Percentiles rank a stretch among this genome's conserved stretches.
These are phyloP conservation scores for Aphanocladium album DNA, from an alignment of 2,329 filamentous ascomycete species.

Conservation along the genomic window DNA sequence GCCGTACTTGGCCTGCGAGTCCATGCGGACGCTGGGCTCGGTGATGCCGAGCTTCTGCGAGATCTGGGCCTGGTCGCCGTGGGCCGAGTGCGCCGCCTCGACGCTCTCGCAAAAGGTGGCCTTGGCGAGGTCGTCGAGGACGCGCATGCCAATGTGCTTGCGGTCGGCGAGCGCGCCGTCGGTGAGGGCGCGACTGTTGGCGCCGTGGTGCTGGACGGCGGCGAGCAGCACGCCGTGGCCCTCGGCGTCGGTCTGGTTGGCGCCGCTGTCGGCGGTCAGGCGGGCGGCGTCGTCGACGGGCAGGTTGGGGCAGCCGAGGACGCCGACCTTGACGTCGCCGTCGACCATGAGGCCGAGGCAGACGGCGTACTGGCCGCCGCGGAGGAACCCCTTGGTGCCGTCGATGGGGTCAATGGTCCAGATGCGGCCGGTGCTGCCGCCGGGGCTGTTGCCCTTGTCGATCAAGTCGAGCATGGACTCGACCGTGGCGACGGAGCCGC, in stretches of 20 bases:
- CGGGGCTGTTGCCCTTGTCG: conserved; percentile 63
- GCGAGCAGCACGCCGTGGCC: conserved; percentile 85
- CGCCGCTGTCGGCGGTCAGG: conserved; percentile 62
- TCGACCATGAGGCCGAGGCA: conserved; percentile 90
- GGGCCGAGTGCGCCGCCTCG: conserved; percentile 85
- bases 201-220: conserved; percentile 73
- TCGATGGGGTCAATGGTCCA: conserved; percentile 98
- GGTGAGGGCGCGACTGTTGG: conserved; percentile 69
- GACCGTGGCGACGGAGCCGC: conserved; percentile 63
- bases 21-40: conserved; percentile 85
- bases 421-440: conserved; percentile 71
- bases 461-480: conserved; percentile 64
- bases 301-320: conserved; percentile 92
- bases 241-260: conserved; percentile 62
- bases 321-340: conserved; percentile 88
- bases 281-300: conserved; percentile 70
- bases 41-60: conserved; percentile 82
- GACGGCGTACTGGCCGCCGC: conserved; percentile 95
- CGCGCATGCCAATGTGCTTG: conserved; percentile 73
- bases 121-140: conserved; percentile 65
- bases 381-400: conserved; percentile 93
- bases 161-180: conserved; percentile 43
- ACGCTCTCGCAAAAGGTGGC: conserved; percentile 97
- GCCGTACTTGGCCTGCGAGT: conserved; percentile 96
- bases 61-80: conserved; percentile 77